A percentile compares a stretch with the other conserved stretches of the same genome.
phyloP scores from a whole-genome alignment of 345 rosid species.

The Eucalyptus leucophloia region DNA sequence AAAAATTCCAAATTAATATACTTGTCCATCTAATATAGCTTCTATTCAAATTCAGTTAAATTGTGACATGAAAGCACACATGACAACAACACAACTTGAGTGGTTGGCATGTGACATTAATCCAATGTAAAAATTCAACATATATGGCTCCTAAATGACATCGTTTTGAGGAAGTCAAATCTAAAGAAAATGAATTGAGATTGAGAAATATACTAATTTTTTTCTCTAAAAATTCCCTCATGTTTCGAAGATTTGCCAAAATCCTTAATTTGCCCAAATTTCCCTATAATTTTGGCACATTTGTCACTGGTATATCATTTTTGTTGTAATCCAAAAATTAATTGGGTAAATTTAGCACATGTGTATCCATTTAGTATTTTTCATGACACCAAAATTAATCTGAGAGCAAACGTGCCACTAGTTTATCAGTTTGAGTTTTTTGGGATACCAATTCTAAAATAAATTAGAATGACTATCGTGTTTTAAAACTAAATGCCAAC shows the following conservation, averaged over 20 bases:
- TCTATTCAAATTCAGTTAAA: not conserved
- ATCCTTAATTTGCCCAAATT: not conserved
- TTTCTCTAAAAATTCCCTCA: not conserved
- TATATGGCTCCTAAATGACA: not conserved
- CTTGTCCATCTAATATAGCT: not conserved
- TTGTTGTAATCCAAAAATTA: not conserved
- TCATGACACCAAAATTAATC: not conserved
- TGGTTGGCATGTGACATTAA: not conserved
- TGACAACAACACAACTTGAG: not conserved
- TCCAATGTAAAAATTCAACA: not conserved
- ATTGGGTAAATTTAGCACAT: not conserved
- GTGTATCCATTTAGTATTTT: not conserved
- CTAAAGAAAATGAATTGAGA: not conserved
- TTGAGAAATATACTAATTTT: not conserved
- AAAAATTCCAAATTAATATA: not conserved
- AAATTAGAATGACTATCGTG: not conserved
- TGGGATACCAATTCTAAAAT: not conserved
- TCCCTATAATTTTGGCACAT: not conserved
- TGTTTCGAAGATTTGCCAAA: not conserved
- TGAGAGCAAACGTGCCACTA: not conserved
- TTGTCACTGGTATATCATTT: accelerated
- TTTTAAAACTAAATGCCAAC: not conserved
- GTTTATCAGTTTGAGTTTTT: too few relatives aligned
- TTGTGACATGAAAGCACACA: not conserved
- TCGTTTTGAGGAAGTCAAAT: not conserved